Conservation (phyloP, 495 filamentous ascomycete species). For the Neurospora sp. region DNA sequence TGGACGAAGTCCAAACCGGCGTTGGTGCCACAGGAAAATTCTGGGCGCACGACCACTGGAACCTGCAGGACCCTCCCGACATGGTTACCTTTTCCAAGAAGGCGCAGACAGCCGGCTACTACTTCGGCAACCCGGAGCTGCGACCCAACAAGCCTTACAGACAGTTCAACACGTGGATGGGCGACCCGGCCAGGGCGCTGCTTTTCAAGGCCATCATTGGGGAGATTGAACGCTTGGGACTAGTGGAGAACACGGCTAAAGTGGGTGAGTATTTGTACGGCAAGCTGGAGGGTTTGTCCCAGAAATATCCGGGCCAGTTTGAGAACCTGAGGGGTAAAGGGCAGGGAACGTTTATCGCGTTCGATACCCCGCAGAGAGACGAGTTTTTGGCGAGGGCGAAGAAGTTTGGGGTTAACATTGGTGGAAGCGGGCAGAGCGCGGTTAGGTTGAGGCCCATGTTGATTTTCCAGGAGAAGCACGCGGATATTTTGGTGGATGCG, state of each 20-base stretch:
- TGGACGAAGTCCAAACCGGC: constrained; percentile 97
- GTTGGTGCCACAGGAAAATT: constrained; percentile 93
- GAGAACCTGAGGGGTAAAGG: constrained; percentile 87
- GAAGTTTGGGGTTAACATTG: constrained; percentile 82
- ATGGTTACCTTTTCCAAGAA: constrained; percentile 99
- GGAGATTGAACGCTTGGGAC: constrained; percentile 70
- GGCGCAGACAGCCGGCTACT: constrained; percentile 96
- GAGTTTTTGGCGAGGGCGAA: constrained; percentile 76
- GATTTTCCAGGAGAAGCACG: constrained; percentile 91
- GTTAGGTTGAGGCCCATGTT: constrained; percentile 90
- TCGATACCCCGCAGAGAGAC: constrained; percentile 80
- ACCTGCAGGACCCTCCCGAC: constrained; percentile 73
- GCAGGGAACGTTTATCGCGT: constrained; percentile 95
- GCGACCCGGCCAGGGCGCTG: constrained; percentile 81
- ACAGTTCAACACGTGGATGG: constrained; percentile 99
- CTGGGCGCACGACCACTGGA: constrained; percentile 99
- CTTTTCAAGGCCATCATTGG: constrained; percentile 88
- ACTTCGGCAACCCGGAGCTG: constrained; percentile 77
- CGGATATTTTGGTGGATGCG: constrained; percentile 42
- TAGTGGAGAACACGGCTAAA: constrained; percentile 70
- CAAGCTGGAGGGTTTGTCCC: constrained; percentile 56
- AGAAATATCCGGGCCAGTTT: constrained; percentile 74
- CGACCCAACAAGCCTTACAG: constrained; percentile 98
- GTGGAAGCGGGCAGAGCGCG: constrained; percentile 70
- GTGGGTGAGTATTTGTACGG: constrained; percentile 78